phyloP scores from a whole-genome alignment of 345 rosid species.

The Iberis pinnata region DNA sequence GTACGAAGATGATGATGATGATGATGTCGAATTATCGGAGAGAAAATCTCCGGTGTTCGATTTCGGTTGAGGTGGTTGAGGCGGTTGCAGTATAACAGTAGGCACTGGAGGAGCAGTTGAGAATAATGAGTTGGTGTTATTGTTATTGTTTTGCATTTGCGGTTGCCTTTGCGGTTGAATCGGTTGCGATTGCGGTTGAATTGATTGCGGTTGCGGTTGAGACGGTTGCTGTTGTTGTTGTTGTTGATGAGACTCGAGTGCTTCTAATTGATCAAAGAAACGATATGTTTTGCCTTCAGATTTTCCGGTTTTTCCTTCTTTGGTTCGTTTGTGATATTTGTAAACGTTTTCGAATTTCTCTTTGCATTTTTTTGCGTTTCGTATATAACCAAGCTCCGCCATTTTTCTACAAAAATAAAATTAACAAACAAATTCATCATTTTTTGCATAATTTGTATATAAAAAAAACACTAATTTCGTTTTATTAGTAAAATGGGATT shows the following conservation, averaged over 20 bases:
- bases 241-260: conserved; percentile 36
- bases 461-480: background rate
- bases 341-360: conserved; percentile 92
- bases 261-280: conserved; percentile 77
- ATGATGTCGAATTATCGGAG: conserved; percentile 36
- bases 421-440: background rate
- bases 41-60: conserved; percentile 38
- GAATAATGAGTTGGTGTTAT: conserved; percentile 10
- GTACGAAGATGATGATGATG: conserved; percentile 53
- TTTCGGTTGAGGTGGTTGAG: no score
- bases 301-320: conserved; percentile 68
- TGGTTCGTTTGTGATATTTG: conserved; percentile 88
- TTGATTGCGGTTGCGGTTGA: conserved; percentile 23
- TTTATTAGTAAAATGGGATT: background rate
- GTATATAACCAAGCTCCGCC: conserved; percentile 61
- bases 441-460: background rate
- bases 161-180: conserved; percentile 4
- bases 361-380: conserved; percentile 82
- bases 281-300: conserved; percentile 64
- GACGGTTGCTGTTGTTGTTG: background rate
- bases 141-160: no score
- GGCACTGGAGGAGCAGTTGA: conserved; percentile 31
- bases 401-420: conserved; percentile 43
- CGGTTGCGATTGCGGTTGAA: conserved; percentile 5
- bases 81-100: no score